Percentiles rank a stretch among this genome's conserved stretches.
Evolutionary conservation across 2,329 filamentous ascomycete genomes (phyloP).

Genomic region (Colletotrichum melonis): DNA sequence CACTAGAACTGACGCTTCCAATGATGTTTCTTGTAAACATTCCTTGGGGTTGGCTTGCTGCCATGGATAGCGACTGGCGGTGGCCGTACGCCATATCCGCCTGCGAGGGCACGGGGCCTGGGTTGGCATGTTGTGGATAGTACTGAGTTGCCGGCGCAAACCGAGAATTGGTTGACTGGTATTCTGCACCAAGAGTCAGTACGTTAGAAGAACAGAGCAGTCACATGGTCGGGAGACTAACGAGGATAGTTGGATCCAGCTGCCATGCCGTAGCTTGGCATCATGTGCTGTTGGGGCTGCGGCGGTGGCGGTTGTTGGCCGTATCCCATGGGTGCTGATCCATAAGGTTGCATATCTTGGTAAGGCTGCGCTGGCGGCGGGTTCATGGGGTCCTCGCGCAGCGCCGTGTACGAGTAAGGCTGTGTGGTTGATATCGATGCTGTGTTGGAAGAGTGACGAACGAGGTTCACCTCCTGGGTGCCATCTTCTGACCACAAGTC

Average conservation of each 20-base stretch:
- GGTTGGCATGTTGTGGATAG: slow-evolving; percentile 47
- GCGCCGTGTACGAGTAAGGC: slow-evolving; percentile 76
- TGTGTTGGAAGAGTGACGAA: slow-evolving; percentile 71
- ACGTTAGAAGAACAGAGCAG: no score
- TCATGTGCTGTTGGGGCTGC: slow-evolving; percentile 11
- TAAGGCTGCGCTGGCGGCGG: slow-evolving; percentile 25
- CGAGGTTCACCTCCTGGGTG: slow-evolving; percentile 73
- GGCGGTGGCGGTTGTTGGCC: slow-evolving; percentile 24
- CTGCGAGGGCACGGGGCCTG: slow-evolving; percentile 43
- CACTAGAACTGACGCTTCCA: slow-evolving; percentile 89
- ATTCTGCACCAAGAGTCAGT: slow-evolving; percentile 10
- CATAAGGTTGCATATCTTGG: slow-evolving; percentile 23
- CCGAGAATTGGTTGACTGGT: slow-evolving; percentile 40
- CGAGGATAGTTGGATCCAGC: slow-evolving; percentile 36
- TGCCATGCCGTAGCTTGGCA: slow-evolving; percentile 17
- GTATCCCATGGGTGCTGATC: slow-evolving; percentile 17
- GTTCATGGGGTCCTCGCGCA: slow-evolving; percentile 24
- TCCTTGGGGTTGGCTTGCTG: slow-evolving; percentile 70
- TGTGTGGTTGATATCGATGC: slow-evolving; percentile 87
- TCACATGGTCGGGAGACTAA: background rate
- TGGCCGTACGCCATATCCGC: slow-evolving; percentile 41
- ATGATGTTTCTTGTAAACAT: slow-evolving; percentile 98
- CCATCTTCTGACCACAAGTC: slow-evolving; percentile 76
- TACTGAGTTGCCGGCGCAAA: slow-evolving; percentile 52
- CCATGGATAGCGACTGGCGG: slow-evolving; percentile 47